Base-by-base conservation (phyloP, 2,329 filamentous ascomycete species). In the Daldinia sp. region DNA sequence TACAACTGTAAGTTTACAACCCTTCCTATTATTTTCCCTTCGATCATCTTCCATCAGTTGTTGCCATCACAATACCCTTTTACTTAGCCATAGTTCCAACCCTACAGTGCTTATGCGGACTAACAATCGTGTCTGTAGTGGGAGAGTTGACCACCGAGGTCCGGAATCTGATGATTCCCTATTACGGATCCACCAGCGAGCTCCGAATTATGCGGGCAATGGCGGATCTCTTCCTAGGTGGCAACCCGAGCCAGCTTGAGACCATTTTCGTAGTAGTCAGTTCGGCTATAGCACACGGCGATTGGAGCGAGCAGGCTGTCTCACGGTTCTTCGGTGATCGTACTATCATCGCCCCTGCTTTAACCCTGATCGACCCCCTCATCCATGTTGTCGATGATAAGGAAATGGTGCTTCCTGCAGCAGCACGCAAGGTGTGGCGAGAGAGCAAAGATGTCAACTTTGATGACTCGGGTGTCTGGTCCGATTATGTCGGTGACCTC, bases 71-170 rank as follows among this genome's bases (percentile, higher is more conserved):
- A 18, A 50, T 50, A 28, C 4, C 5, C 9, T 9, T 6, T 18
- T 50, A 28, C 13, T 6, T n/a, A 3, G 20, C 20, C 20, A n/a
- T 2, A 18, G 15, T 13, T 0, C n/a, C 12, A 18, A 1, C 26
- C n/a, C 35, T n/a, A 33, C 20, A 26, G 10, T n/a, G 1, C n/a
- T 48, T 20, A 2, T 6, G 2, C 6, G 4, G 30, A 15, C 67
- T 69, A 62, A 69, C 39, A 23, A 33, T 41, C 6, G 5, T 26
- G 2, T 2, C 37, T 26, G 2, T 48, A 69, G 67, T 69, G 33
- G 67, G 67, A 35, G 51, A 69, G 23, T 13, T 69, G 6, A 30
- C 55, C 3, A 4, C 37, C 4, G 9, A n/a, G 2, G 53, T 69
- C 7, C 50, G 55, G 37, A 64, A 67, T 28, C 60, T 69, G 23